Percentiles rank a stretch among this genome's conserved stretches.
Conservation (phyloP, 805 yeast species). For the Metschnikowia dekortorum region DNA sequence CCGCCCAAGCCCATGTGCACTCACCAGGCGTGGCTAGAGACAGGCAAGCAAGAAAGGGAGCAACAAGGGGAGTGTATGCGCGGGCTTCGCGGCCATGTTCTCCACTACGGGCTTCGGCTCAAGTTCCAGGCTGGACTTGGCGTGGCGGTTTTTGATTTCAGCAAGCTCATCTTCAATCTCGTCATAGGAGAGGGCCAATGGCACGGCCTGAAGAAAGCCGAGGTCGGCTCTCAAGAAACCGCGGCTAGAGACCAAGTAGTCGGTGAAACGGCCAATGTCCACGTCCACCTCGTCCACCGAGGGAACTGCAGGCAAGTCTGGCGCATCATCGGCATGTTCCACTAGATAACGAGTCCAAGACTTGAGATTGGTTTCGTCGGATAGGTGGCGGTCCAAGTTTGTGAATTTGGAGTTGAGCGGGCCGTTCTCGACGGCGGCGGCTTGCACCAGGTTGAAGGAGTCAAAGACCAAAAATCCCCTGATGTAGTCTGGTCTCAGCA, state of each 20-base stretch:
- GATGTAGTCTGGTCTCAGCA: slow-evolving; percentile 22
- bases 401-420: slow-evolving; percentile 23
- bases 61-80: neutral
- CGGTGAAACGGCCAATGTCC: slow-evolving; percentile 28
- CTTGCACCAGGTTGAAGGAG: slow-evolving; percentile 7
- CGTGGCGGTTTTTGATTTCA: slow-evolving; percentile 17
- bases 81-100: neutral
- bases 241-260: slow-evolving; percentile 24
- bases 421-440: slow-evolving; percentile 8
- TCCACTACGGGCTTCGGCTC: neutral
- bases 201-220: slow-evolving; percentile 22
- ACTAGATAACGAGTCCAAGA: slow-evolving; percentile 24
- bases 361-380: slow-evolving; percentile 22
- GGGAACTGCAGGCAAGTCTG: slow-evolving; percentile 1
- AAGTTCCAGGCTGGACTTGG: neutral
- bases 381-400: slow-evolving; percentile 24
- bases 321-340: slow-evolving; percentile 11
- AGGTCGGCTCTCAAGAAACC: slow-evolving; percentile 27
- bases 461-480: slow-evolving; percentile 21
- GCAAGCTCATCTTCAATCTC: slow-evolving; percentile 36
- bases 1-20: neutral
- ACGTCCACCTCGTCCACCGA: slow-evolving; percentile 13
- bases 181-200: slow-evolving; percentile 34
- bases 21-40: neutral
- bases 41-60: neutral